phyloP scores from a whole-genome alignment of 805 yeast genomes.

The Ogataea corticis region DNA sequence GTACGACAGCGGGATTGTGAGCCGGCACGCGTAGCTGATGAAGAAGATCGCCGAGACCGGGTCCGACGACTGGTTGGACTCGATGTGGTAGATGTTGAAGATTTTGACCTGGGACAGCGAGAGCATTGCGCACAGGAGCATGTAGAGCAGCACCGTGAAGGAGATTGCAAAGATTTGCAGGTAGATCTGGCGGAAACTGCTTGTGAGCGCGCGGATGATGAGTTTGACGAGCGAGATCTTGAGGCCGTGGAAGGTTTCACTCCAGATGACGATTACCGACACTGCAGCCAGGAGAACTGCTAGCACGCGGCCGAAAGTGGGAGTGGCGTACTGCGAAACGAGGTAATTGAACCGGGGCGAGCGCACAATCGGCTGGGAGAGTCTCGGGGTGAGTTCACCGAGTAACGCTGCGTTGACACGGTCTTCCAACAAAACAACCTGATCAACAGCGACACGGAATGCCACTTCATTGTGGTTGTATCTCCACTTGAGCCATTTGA shows the following conservation, averaged over 20 bases:
- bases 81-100: conserved; percentile 73
- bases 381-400: conserved; percentile 34
- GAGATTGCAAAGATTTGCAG: conserved; percentile 42
- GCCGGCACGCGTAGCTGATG: conserved; percentile 75
- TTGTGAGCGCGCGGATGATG: conserved; percentile 29
- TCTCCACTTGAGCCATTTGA: conserved; percentile 53
- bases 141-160: conserved; percentile 54
- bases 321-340: conserved; percentile 45
- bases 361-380: conserved; percentile 21
- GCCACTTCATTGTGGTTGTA: conserved; percentile 56
- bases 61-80: conserved; percentile 67
- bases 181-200: conserved; percentile 17
- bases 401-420: conserved; percentile 43
- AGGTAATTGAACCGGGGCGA: conserved; percentile 44
- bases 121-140: conserved; percentile 66
- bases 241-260: conserved; percentile 75
- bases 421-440: conserved; percentile 59
- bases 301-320: conserved; percentile 43
- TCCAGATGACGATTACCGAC: conserved; percentile 62
- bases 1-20: conserved; percentile 80
- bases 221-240: conserved; percentile 60
- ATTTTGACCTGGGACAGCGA: conserved; percentile 67
- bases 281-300: conserved; percentile 44
- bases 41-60: conserved; percentile 76
- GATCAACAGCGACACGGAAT: conserved; percentile 49